Evolutionary conservation across 768 basidiomycete species (phyloP).

Genomic region (Suillus subalutaceus): DNA sequence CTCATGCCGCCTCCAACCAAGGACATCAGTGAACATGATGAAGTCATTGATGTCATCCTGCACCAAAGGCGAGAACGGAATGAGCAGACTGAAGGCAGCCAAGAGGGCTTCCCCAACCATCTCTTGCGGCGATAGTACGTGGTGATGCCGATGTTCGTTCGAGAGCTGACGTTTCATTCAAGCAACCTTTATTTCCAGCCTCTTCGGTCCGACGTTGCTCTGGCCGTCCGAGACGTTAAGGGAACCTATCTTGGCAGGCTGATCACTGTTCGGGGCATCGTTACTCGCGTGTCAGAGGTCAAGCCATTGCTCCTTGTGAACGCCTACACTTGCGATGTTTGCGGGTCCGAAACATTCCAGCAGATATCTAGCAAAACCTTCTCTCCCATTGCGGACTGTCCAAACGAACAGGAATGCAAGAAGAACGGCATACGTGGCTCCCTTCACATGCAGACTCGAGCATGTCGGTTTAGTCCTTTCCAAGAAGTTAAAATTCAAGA

Average conservation of each 20-base stretch:
- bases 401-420: constrained; percentile 82
- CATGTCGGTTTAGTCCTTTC: constrained; percentile 96
- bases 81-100: constrained; percentile 71
- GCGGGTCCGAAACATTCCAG: constrained; percentile 98
- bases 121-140: constrained; percentile 94
- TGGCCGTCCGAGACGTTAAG: constrained; percentile 92
- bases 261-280: constrained; percentile 96
- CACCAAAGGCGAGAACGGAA: constrained; percentile 93
- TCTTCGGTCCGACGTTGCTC: constrained; percentile 67
- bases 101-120: constrained; percentile 86
- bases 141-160: background rate
- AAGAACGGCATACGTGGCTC: constrained; percentile 88
- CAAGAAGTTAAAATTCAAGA: constrained; percentile 99
- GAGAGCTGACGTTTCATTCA: constrained; percentile 20
- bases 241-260: constrained; percentile 86
- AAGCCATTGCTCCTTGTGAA: constrained; percentile 97
- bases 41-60: constrained; percentile 96
- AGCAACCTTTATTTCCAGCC: constrained; percentile 97
- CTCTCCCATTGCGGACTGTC: constrained; percentile 85
- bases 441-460: constrained; percentile 97
- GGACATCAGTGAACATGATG: constrained; percentile 88
- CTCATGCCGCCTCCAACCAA: constrained; percentile 87
- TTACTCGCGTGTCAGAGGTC: constrained; percentile 98
- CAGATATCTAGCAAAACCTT: constrained; percentile 93
- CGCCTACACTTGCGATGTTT: constrained; percentile 97